Percentiles rank a stretch among this genome's conserved stretches.
Evolutionary conservation across 495 filamentous ascomycete genomes (phyloP).

Genomic region (Neurospora sp.): DNA sequence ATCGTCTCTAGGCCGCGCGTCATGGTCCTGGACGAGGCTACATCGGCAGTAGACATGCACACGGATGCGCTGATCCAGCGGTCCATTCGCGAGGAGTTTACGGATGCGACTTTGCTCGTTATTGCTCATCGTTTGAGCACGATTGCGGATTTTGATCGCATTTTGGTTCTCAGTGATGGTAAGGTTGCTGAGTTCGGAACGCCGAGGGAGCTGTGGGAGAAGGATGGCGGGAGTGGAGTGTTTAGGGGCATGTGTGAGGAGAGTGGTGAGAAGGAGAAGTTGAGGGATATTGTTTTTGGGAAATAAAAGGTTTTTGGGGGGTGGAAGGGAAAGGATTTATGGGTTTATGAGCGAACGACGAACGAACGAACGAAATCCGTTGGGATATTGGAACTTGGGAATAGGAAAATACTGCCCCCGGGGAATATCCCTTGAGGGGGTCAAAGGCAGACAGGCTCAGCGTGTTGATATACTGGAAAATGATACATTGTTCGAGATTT

Average conservation of each 20-base stretch:
- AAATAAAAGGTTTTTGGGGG: slow-evolving; percentile 4
- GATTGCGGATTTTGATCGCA: slow-evolving; percentile 76
- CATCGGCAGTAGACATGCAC: slow-evolving; percentile 78
- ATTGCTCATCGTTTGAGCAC: slow-evolving; percentile 84
- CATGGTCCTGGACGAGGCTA: slow-evolving; percentile 87
- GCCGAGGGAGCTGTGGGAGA: slow-evolving; percentile 56
- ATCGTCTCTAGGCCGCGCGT: slow-evolving; percentile 73
- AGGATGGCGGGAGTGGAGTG: slow-evolving; percentile 39
- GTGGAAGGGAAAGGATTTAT: not conserved
- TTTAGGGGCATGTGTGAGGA: slow-evolving; percentile 67
- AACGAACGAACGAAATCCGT: not conserved
- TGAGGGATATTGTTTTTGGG: slow-evolving; percentile 46
- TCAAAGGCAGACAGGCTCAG: not conserved
- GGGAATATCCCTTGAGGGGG: not conserved
- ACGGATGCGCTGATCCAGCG: slow-evolving; percentile 77
- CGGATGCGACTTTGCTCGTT: slow-evolving; percentile 66
- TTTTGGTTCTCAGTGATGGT: slow-evolving; percentile 73
- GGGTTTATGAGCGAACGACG: not conserved
- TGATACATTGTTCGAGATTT: not conserved
- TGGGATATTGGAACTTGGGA: not conserved
- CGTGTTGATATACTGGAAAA: not conserved
- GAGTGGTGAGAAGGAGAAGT: slow-evolving; percentile 57
- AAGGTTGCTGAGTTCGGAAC: slow-evolving; percentile 62
- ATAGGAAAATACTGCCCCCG: not conserved
- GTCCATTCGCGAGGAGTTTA: slow-evolving; percentile 71